Evolutionary conservation across 345 rosid genomes (phyloP).

Genomic region (Raphanus sativus): DNA sequence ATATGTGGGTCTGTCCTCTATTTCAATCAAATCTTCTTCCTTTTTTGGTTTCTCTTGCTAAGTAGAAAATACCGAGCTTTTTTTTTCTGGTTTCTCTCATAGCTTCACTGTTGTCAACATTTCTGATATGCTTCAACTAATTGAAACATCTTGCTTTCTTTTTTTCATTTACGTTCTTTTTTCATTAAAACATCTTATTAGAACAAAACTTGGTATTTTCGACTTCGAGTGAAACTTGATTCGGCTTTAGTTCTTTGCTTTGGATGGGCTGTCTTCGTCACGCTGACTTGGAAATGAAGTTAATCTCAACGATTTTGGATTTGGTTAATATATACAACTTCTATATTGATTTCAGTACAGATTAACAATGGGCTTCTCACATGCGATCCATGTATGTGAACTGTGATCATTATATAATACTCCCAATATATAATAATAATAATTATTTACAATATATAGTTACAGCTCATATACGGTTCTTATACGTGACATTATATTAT

Average conservation of each 20-base stretch:
- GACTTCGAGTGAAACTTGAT: neutral
- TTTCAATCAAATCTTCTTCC: no score
- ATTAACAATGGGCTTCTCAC: constrained; percentile 14
- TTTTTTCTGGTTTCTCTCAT: no score
- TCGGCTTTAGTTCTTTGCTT: neutral
- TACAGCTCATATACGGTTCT: neutral
- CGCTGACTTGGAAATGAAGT: constrained; percentile 3
- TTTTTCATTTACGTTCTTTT: no score
- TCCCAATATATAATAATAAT: no score
- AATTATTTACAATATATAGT: neutral
- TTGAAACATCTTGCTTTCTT: neutral
- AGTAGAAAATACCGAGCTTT: no score
- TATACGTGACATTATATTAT: constrained; percentile 17
- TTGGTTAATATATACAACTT: neutral
- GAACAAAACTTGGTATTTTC: neutral
- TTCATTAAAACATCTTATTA: neutral
- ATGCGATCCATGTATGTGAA: constrained; percentile 34
- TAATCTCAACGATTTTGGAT: constrained; percentile 9
- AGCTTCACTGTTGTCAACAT: no score
- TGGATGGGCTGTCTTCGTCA: neutral
- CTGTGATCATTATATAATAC: neutral
- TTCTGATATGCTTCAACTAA: neutral
- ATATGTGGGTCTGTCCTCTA: no score
- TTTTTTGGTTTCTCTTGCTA: no score
- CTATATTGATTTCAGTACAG: constrained; percentile 2